Evolutionary conservation across 768 basidiomycete species (phyloP), one percentile per base, ranked within the genome.

Genomic region (Pisolithus marmoratus): DNA sequence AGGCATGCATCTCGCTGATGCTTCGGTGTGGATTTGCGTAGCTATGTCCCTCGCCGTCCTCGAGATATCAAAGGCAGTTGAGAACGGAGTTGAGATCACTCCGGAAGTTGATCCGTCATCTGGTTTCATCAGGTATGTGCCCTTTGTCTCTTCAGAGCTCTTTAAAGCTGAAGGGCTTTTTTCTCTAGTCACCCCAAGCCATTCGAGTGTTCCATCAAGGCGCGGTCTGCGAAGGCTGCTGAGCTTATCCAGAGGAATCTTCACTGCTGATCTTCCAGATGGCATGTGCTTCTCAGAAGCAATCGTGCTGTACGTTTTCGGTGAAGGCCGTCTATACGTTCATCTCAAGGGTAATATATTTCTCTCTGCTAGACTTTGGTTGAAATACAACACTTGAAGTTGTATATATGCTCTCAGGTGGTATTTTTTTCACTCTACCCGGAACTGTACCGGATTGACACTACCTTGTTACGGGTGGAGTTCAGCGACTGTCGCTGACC

Each of bases 71-170:
- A 74, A 72, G 34, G 67, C 59, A 0, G 54, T 72, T 3, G 70
- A 67, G 45, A 66, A 73, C n/a, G 74, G 74, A 5, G 55, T 65
- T 1, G 70, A 70, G 20, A 58, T 79, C 38, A 73, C 73, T 46
- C 80, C 80, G 19, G 64, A 77, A 7, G 72, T 76, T 53, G 76
- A 76, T 17, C 74, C 74, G 54, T 80, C 77, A 7, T 74, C 73
- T 14, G 80, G 80, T 27, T 79, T 79, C 1, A 81, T 83, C 54
- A 81, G 80, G 81, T 75, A 58, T 56, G 34, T 11, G 9, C 9
- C 29, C 7, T 26, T 26, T 7, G 7, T 26, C 7, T 7, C 26
- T 26, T 26, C 26, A 26, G 7, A 26, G 7, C 26, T 26, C 26
- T 26, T 7, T 9, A 11, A 1, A 8, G 2, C 29, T 11, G 29